These are phyloP conservation scores for Yamadazyma atlantica DNA, from an alignment of 1,139 yeast species.

Conservation along the genomic window DNA sequence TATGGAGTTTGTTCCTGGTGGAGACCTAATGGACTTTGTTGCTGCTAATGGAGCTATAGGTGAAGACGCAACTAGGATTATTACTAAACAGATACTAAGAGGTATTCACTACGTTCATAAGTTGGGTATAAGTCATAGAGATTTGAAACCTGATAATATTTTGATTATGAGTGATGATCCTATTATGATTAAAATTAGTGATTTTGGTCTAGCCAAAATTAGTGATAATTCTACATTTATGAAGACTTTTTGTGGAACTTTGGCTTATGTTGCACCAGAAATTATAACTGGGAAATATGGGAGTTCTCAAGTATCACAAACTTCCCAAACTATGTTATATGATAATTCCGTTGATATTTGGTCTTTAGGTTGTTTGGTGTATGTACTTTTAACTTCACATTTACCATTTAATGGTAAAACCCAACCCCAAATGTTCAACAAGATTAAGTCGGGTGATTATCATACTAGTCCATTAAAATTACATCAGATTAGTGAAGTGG, in stretches of 20 bases:
- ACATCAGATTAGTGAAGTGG: conserved; percentile 60
- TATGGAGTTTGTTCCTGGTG: conserved; percentile 95
- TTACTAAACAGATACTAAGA: conserved; percentile 76
- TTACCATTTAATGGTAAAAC: conserved; percentile 92
- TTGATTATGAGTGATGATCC: conserved; percentile 90
- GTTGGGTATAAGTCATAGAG: conserved; percentile 89
- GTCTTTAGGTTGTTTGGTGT: conserved; percentile 85
- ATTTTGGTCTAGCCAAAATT: conserved; percentile 86
- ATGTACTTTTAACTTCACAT: conserved; percentile 87
- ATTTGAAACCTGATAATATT: conserved; percentile 89
- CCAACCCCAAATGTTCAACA: conserved; percentile 78
- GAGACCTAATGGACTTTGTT: conserved; percentile 96
- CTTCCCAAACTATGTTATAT: conserved; percentile 41
- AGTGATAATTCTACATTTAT: conserved; percentile 74
- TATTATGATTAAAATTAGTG: conserved; percentile 84
- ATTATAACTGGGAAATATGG: conserved; percentile 73
- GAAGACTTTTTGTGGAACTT: conserved; percentile 88
- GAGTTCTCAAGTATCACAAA: conserved; percentile 18
- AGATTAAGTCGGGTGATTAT: conserved; percentile 74
- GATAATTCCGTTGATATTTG: conserved; percentile 92
- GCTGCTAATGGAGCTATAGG: conserved; percentile 90
- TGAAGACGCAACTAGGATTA: conserved; percentile 85
- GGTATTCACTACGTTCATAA: conserved; percentile 88
- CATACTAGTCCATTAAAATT: conserved; percentile 77
- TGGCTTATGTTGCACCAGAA: conserved; percentile 94